Evolutionary conservation across 441 rosid genomes (phyloP), one percentile per base, ranked within the genome.

Genomic region (Eruca vesicaria): DNA sequence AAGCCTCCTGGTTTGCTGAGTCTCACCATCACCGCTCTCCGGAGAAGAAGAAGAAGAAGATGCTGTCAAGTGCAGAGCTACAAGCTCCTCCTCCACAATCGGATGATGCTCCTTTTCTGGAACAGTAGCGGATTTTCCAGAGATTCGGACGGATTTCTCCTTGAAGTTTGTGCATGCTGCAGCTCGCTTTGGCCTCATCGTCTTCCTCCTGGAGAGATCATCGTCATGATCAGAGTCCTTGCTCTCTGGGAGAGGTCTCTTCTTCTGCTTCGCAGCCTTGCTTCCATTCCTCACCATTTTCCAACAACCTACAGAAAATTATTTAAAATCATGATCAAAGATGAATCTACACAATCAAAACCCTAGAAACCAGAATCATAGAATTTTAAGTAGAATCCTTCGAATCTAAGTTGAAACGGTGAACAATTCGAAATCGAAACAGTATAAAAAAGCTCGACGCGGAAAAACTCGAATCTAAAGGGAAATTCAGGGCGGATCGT

Each of bases 1-100:
- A 0, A 95, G 84, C 72, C 93, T 86, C 80, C 99, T 81, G 52
- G 78, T 93, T 62, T 90, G 82, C 15, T 83, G 84, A 53, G 53
- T 77, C 3, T 77, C 87, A 1, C 26, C 50, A 15, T 14, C 48
- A 7, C 7, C 61, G 9, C 86, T 88, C 3, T 38, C 78, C 7
- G 60, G 76, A 6, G 6, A 35, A 53, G 66, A 18, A 10, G n/a
- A n/a, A n/a, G n/a, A n/a, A n/a, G n/a, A n/a, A n/a, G n/a, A n/a
- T n/a, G 76, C 11, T 7, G 85, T 81, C n/a, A 76, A 50, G 7
- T 69, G 52, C 21, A 90, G 29, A 19, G 94, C 96, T 2, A 60
- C 9, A 52, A 74, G 6, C 81, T 90, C 94, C 0, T 87, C 85
- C 11, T 86, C 87, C 38, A 65, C 89, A 65, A 32, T n/a, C 55